Base-by-base conservation (phyloP, 176 grass and related monocot species). In the Lolium rigidum region DNA sequence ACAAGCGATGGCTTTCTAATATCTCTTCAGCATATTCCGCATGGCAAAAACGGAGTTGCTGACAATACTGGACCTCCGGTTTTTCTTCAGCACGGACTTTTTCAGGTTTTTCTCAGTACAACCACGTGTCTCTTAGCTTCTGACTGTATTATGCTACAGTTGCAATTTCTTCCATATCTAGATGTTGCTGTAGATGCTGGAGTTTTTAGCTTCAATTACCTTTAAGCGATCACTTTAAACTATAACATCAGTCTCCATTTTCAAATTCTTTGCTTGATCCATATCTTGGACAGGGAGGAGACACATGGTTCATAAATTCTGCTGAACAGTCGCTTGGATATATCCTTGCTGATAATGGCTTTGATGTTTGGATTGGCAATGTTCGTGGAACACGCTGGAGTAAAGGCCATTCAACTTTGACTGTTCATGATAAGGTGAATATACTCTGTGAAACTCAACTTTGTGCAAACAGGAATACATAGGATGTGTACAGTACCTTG, bases 301-400 rank as follows among this genome's bases (percentile, higher is more conserved):
- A 95, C 71, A 89, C 96, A 79, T 98, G 96, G 96, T 98, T 98
- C 60, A 80, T 90, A 74, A 98, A 98, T 84, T 90, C 89, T 10
- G 57, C 74, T 31, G 74, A 95, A 74, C 83, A 98, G 71, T 95
- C 96, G 9, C 90, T 98, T 80, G 93, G 91, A 69, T 98, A 92
- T 86, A 92, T 98, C 56, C 92, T 98, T 89, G 96, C 93, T 65
- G 96, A 98, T 91, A 92, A 87, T 86, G 96, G 93, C 77, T 98
- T 98, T 79, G 93, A 95, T 94, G 96, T 98, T 89, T 95, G 96
- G 96, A 77, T 98, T 78, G 96, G 93, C 66, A 98, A 94, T 91
- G 96, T 89, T 25, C 93, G 93, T 21, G 93, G 93, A 17, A 98
- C 96, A 70, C 92, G 15, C 57, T 98, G 93, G 91, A 92, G 93